Base-by-base conservation (phyloP, 2,329 filamentous ascomycete species). In the Neofusicoccum sp. region DNA sequence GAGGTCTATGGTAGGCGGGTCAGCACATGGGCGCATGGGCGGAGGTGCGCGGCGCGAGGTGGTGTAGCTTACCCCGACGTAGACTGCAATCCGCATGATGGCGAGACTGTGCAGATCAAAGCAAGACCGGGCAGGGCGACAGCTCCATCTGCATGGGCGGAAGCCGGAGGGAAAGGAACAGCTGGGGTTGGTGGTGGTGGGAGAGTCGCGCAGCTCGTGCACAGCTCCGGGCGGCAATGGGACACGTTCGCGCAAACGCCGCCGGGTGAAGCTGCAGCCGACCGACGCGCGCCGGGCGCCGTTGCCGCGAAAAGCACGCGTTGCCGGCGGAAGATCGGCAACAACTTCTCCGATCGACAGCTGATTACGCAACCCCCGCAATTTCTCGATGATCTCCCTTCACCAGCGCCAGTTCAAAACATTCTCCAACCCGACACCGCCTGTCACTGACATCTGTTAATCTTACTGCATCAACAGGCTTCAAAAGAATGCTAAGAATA, bases 1-100 rank as follows among this genome's bases (percentile, higher is more conserved):
- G 94, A 97, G 43, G 58, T 60, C 63, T 62, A 34, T 62, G 16
- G 43, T 33, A 39, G 56, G 8, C 33, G 28, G 28, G 41, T 63
- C 45, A 64, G 54, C 29, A 60, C 16, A 12, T 47, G 12, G 34
- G 49, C 33, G 59, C 11, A 43, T 28, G 8, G 22, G 39, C 34
- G 49, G 50, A 56, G 41, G 50, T 48, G 34, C 31, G 56, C 45
- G 44, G 45, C 54, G 36, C 16, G 39, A 47, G 50, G 28, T 43
- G 41, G 34, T 48, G 29, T 16, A 63, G 61, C 61, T 63, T 63
- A 63, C 61, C 61, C 61, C 61, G 36, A 63, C 52, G 61, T 63
- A 63, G 52, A 52, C 61, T 37, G 61, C 54, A 45, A 63, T 54
- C 14, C 61, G 52, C 61, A 63, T 63, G 54, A 59, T 45, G 61